A percentile compares a stretch with the other conserved stretches of the same genome.
phyloP scores from a whole-genome alignment of 2,329 filamentous ascomycete species.

The Aspergillus versicolor region DNA sequence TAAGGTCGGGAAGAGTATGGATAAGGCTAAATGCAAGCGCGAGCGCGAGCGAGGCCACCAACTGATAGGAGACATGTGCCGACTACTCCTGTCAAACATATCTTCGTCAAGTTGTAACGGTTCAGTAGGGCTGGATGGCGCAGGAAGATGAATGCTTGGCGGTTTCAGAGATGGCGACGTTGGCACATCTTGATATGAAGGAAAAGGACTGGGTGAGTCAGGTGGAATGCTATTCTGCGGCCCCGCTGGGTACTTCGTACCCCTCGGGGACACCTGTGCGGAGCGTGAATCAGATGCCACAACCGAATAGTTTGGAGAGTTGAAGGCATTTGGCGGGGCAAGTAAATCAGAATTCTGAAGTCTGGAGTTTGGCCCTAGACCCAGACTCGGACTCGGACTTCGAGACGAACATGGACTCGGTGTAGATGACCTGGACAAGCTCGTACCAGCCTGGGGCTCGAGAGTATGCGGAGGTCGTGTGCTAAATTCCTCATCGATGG shows the following conservation, averaged over 20 bases:
- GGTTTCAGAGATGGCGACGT: constrained; percentile 44
- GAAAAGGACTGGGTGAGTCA: constrained; percentile 63
- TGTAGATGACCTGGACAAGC: constrained; percentile 36
- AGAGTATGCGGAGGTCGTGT: constrained; percentile 18
- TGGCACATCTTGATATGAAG: constrained; percentile 63
- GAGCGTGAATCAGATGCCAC: constrained; percentile 22
- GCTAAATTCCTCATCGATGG: constrained; percentile 20
- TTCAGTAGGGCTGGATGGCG: constrained; percentile 43
- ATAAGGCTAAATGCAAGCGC: constrained; percentile 66
- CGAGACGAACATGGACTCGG: constrained; percentile 30
- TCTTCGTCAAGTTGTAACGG: constrained; percentile 27
- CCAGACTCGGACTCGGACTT: constrained; percentile 30
- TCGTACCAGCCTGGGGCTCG: constrained; percentile 19
- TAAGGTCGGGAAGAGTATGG: constrained; percentile 83
- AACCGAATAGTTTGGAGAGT: constrained; percentile 38
- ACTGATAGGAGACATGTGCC: constrained; percentile 46
- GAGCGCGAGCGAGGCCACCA: constrained; percentile 83
- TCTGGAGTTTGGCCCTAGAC: constrained; percentile 15
- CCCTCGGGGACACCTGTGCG: constrained; percentile 32
- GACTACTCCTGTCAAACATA: constrained; percentile 40
- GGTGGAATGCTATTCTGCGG: constrained; percentile 17
- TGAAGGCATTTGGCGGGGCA: constrained; percentile 42
- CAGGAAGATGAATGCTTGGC: constrained; percentile 57
- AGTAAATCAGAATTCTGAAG: constrained; percentile 42
- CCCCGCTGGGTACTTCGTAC: constrained; percentile 16